Conservation (phyloP, 768 basidiomycete species). For the Suillus subaureus region DNA sequence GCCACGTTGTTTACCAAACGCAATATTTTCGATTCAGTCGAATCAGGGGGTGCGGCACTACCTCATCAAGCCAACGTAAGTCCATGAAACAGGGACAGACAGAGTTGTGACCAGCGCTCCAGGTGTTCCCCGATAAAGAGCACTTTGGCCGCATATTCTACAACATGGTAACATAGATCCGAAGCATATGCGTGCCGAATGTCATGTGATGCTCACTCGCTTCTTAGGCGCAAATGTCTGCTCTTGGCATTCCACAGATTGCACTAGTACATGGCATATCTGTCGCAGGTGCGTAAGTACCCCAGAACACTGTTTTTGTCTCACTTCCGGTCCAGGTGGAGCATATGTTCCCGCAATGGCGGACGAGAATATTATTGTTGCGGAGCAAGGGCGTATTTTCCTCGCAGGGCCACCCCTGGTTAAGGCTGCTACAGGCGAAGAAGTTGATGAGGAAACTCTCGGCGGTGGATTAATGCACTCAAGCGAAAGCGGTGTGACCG, state of each 20-base stretch:
- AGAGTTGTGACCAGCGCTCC: conserved; percentile 6
- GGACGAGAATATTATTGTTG: conserved; percentile 89
- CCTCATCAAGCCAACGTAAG: conserved; percentile 86
- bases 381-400: conserved; percentile 92
- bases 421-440: conserved; percentile 92
- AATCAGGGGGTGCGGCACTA: conserved; percentile 91
- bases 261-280: conserved; percentile 94
- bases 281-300: conserved; percentile 63
- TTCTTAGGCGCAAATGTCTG: conserved; percentile 86
- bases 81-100: background rate
- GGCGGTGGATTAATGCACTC: conserved; percentile 94
- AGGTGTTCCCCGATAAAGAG: conserved; percentile 92
- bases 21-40: conserved; percentile 53
- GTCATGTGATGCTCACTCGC: conserved; percentile 15
- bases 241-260: conserved; percentile 87
- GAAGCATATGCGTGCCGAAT: conserved; percentile 6
- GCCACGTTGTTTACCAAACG: conserved; percentile 1
- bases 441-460: conserved; percentile 89
- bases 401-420: conserved; percentile 94
- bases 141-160: conserved; percentile 98
- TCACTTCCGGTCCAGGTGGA: conserved; percentile 52
- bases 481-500: conserved; percentile 87
- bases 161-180: conserved; percentile 69
- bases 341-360: conserved; percentile 98
- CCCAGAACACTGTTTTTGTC: conserved; percentile 1